Evolutionary conservation across 208 protist species (phyloP).

Genomic region (Acanthamoeba culbertsoni): DNA sequence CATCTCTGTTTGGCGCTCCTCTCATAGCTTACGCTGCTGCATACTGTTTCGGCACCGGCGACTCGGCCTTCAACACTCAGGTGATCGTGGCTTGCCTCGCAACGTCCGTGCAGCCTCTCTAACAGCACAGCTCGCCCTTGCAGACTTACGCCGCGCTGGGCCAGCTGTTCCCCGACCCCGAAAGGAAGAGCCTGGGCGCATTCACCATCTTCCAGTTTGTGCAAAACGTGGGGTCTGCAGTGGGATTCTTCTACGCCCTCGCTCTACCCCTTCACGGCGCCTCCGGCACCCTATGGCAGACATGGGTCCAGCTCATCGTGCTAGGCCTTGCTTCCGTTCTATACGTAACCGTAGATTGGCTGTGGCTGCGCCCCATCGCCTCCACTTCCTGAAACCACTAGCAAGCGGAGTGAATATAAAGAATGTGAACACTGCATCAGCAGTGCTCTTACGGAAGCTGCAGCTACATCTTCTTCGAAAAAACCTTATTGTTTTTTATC

Average conservation of each 20-base stretch:
- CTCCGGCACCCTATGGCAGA: background rate
- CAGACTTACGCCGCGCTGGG: conserved; percentile 48
- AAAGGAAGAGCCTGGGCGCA: background rate
- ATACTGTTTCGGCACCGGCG: conserved; percentile 45
- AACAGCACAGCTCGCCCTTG: background rate
- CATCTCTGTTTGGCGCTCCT: background rate
- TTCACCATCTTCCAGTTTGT: conserved; percentile 61
- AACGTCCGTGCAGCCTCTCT: background rate
- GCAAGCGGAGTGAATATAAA: no score
- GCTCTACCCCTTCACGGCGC: conserved; percentile 46
- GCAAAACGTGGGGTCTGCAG: conserved; percentile 52
- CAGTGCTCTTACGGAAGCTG: no score
- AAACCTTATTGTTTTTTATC: no score
- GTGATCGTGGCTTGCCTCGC: background rate
- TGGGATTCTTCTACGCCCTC: conserved; percentile 51
- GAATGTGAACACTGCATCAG: no score
- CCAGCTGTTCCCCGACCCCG: conserved; percentile 4
- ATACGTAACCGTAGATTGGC: background rate
- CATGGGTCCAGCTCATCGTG: background rate
- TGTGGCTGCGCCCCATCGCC: background rate
- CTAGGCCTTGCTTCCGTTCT: background rate
- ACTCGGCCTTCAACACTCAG: conserved; percentile 58
- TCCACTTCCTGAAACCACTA: no score
- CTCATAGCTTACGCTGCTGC: background rate
- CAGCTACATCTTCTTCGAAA: no score